Percentiles rank a stretch among this genome's conserved stretches.
phyloP scores from a whole-genome alignment of 2,329 filamentous ascomycete genomes.

The Arachnopeziza araneosa region DNA sequence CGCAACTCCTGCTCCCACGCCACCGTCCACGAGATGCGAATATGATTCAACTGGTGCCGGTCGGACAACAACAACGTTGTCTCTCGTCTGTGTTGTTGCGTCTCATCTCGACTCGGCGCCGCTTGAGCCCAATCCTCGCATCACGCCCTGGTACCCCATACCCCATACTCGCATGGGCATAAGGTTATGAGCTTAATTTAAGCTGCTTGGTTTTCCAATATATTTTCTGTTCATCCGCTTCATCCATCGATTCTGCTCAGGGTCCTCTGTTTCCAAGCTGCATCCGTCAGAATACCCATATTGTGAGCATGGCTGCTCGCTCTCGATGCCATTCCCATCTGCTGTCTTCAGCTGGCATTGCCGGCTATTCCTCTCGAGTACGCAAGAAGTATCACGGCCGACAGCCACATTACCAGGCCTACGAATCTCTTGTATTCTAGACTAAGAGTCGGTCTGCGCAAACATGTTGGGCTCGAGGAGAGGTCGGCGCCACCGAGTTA shows the following conservation, averaged over 20 bases:
- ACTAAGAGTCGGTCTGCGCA: background rate
- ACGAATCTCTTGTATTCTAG: background rate
- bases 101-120: background rate
- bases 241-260: background rate
- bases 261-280: background rate
- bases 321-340: background rate
- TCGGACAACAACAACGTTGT: too few relatives aligned
- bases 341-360: background rate
- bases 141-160: background rate
- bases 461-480: background rate
- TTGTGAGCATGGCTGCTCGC: background rate
- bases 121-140: too few relatives aligned
- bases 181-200: background rate
- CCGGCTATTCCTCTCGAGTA: background rate
- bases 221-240: background rate
- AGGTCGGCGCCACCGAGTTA: background rate
- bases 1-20: too few relatives aligned
- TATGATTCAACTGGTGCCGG: too few relatives aligned
- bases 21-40: too few relatives aligned
- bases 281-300: background rate
- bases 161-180: background rate
- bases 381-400: background rate
- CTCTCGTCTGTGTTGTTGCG: background rate
- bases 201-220: background rate
- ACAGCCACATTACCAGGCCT: background rate